A percentile compares a stretch with the other conserved stretches of the same genome.
Evolutionary conservation across 2,329 filamentous ascomycete species (phyloP).

Genomic region (Aspergillus sclerotialis): DNA sequence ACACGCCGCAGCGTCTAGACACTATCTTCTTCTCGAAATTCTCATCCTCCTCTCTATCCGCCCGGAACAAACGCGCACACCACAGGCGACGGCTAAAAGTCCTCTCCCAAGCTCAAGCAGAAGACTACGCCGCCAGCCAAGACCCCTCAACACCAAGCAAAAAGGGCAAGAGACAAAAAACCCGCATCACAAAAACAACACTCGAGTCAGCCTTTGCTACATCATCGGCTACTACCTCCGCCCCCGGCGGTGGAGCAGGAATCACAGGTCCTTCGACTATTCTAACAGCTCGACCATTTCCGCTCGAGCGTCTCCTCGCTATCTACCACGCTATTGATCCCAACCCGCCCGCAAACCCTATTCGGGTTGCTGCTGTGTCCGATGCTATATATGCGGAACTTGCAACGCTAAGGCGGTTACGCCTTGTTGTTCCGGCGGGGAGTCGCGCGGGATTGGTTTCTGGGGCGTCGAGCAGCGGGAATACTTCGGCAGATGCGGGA

Average conservation of each 20-base stretch:
- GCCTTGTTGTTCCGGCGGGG: slow-evolving; percentile 39
- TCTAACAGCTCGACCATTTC: slow-evolving; percentile 36
- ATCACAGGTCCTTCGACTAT: slow-evolving; percentile 33
- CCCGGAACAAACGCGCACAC: slow-evolving; percentile 38
- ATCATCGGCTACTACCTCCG: slow-evolving; percentile 30
- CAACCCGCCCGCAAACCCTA: slow-evolving; percentile 34
- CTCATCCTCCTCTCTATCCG: slow-evolving; percentile 36
- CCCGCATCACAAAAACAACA: slow-evolving; percentile 35
- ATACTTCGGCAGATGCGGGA: slow-evolving; percentile 31
- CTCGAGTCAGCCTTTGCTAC: slow-evolving; percentile 34
- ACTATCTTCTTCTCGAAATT: slow-evolving; percentile 45
- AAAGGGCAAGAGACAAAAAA: slow-evolving; percentile 29
- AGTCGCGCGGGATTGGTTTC: slow-evolving; percentile 17
- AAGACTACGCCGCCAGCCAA: slow-evolving; percentile 24
- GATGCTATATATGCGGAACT: slow-evolving; percentile 41
- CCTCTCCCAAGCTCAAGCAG: slow-evolving; percentile 31
- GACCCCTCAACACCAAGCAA: slow-evolving; percentile 24
- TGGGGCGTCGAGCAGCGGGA: slow-evolving; percentile 25
- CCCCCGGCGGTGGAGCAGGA: slow-evolving; percentile 19
- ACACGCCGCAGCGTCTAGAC: slow-evolving; percentile 41
- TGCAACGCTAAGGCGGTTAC: slow-evolving; percentile 39
- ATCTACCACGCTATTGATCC: slow-evolving; percentile 43
- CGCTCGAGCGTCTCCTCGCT: slow-evolving; percentile 40
- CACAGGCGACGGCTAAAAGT: slow-evolving; percentile 36
- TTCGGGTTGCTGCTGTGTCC: slow-evolving; percentile 29